phyloP scores from a whole-genome alignment of 2,329 filamentous ascomycete genomes.

The Ambrosiella xylebori region DNA sequence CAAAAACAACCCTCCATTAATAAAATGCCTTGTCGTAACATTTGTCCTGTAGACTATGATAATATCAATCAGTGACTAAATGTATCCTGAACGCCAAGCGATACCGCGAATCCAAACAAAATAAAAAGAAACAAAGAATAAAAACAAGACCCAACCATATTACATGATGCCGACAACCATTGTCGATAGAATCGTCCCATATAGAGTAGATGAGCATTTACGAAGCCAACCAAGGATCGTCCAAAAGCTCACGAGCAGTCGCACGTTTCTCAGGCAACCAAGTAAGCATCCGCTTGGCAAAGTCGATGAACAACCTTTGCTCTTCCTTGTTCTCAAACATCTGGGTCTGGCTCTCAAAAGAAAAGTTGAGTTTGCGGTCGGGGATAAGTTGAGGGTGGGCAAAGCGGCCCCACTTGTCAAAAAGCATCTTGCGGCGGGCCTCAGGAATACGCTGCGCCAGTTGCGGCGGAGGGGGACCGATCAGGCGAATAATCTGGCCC shows the following conservation, averaged over 20 bases:
- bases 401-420: slow-evolving; percentile 9
- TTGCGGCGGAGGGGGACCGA: slow-evolving; percentile 17
- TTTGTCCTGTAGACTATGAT: no score
- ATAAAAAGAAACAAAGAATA: no score
- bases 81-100: no score
- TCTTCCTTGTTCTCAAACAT: slow-evolving; percentile 14
- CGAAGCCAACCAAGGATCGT: slow-evolving; percentile 18
- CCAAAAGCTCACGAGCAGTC: slow-evolving; percentile 18
- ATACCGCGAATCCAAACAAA: no score
- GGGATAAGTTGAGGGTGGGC: slow-evolving; percentile 9
- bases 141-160: no score
- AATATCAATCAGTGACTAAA: no score
- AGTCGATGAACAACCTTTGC: slow-evolving; percentile 17
- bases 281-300: slow-evolving; percentile 18
- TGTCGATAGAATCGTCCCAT: no score
- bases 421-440: slow-evolving; percentile 8
- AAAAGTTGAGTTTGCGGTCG: slow-evolving; percentile 6
- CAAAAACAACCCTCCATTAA: no score
- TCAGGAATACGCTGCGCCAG: slow-evolving; percentile 15
- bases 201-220: not conserved
- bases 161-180: no score
- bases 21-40: no score
- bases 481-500: slow-evolving; percentile 19
- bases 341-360: slow-evolving; percentile 8
- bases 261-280: slow-evolving; percentile 19